Evolutionary conservation across 2,329 filamentous ascomycete genomes (phyloP).

Genomic region (Colletotrichum kahawae): DNA sequence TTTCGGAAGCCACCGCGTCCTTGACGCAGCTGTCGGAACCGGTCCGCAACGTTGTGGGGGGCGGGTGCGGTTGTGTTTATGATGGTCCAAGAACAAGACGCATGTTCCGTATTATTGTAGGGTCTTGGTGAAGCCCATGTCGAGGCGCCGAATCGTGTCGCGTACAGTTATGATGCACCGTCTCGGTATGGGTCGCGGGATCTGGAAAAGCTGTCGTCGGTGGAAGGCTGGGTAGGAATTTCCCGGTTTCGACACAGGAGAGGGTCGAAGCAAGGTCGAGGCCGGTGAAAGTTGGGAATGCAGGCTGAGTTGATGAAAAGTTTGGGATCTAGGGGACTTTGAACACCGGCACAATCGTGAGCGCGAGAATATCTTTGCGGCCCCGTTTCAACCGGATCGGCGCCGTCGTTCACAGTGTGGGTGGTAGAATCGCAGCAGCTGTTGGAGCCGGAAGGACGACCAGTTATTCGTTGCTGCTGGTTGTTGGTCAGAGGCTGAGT

Average conservation of each 20-base stretch:
- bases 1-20: neutral
- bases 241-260: neutral
- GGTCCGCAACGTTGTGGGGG: neutral
- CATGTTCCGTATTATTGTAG: conserved; percentile 1
- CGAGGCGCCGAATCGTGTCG: neutral
- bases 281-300: neutral
- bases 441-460: neutral
- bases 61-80: neutral
- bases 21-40: neutral
- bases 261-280: neutral
- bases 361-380: neutral
- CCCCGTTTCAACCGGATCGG: neutral
- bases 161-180: neutral
- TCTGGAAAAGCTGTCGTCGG: neutral
- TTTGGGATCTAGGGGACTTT: neutral
- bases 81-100: neutral
- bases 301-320: neutral
- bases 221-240: neutral
- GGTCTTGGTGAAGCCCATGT: neutral
- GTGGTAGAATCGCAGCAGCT: neutral
- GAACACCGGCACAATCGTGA: neutral
- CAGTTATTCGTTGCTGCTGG: neutral
- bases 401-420: neutral
- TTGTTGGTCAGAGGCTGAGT: neutral
- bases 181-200: neutral